Conservation (phyloP, 1,139 yeast genomes). For the Ashbya aceris region DNA sequence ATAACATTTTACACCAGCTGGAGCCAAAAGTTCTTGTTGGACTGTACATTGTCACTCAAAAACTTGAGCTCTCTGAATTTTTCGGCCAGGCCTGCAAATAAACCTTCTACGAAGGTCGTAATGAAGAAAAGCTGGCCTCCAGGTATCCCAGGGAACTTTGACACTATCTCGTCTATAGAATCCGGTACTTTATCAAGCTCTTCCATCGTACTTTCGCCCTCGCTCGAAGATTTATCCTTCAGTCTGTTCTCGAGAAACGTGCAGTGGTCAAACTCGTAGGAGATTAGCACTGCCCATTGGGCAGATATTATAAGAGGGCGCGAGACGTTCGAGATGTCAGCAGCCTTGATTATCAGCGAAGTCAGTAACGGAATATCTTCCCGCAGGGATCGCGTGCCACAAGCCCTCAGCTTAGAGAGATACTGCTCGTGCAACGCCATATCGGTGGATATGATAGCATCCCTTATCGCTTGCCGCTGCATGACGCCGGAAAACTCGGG, state of each 20-base stretch:
- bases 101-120: constrained; percentile 66
- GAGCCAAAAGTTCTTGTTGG: constrained; percentile 37
- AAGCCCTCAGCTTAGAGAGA: constrained; percentile 32
- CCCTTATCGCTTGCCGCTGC: constrained; percentile 18
- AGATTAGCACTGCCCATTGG: constrained; percentile 76
- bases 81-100: constrained; percentile 55
- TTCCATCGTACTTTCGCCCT: constrained; percentile 4
- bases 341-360: constrained; percentile 75
- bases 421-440: constrained; percentile 85
- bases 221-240: constrained; percentile 6
- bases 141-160: constrained; percentile 42
- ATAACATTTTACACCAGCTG: constrained; percentile 5
- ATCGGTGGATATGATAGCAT: constrained; percentile 73
- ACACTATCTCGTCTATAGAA: constrained; percentile 31
- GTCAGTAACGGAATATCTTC: constrained; percentile 37
- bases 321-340: constrained; percentile 88
- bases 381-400: constrained; percentile 13
- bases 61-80: constrained; percentile 49
- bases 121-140: constrained; percentile 83
- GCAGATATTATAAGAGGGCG: constrained; percentile 68
- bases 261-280: constrained; percentile 70
- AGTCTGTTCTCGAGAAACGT: constrained; percentile 42
- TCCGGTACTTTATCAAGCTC: constrained; percentile 9
- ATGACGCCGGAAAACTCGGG: constrained; percentile 36
- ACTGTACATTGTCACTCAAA: constrained; percentile 34